Conservation (phyloP, 2,329 filamentous ascomycete genomes). For the Zymoseptoria crescenta region DNA sequence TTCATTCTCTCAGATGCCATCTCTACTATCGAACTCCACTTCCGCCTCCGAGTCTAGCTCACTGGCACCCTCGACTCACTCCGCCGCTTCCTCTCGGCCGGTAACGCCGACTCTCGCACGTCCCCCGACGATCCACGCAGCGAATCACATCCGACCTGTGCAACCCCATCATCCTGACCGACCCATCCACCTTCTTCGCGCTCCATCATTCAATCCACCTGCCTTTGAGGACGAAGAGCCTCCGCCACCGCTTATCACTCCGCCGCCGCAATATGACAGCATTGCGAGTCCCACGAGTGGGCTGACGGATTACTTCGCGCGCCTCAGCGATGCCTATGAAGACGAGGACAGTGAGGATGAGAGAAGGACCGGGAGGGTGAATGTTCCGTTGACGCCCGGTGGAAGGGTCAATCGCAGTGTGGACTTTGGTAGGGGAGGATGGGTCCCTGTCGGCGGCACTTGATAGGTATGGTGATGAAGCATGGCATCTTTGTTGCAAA, state of each 20-base stretch:
- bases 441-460: slow-evolving; percentile 20
- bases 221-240: slow-evolving; percentile 75
- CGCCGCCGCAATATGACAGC: slow-evolving; percentile 75
- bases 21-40: neutral
- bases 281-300: slow-evolving; percentile 65
- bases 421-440: slow-evolving; percentile 49
- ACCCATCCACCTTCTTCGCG: slow-evolving; percentile 76
- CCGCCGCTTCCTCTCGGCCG: slow-evolving; percentile 7
- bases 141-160: slow-evolving; percentile 20
- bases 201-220: slow-evolving; percentile 81
- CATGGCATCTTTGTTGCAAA: slow-evolving; percentile 3
- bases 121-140: slow-evolving; percentile 38
- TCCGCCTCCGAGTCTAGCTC: neutral
- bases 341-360: slow-evolving; percentile 35
- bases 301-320: slow-evolving; percentile 78
- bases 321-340: slow-evolving; percentile 57
- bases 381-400: slow-evolving; percentile 57
- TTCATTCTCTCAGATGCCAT: slow-evolving; percentile 44
- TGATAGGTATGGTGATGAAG: neutral
- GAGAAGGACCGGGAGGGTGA: slow-evolving; percentile 34
- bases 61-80: neutral
- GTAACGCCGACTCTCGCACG: slow-evolving; percentile 40
- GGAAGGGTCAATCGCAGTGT: slow-evolving; percentile 56
- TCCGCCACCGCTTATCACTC: slow-evolving; percentile 66
- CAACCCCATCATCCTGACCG: slow-evolving; percentile 42